Evolutionary conservation across 2,329 filamentous ascomycete species (phyloP), one percentile per base, ranked within the genome.

Genomic region (Monascus ruber): DNA sequence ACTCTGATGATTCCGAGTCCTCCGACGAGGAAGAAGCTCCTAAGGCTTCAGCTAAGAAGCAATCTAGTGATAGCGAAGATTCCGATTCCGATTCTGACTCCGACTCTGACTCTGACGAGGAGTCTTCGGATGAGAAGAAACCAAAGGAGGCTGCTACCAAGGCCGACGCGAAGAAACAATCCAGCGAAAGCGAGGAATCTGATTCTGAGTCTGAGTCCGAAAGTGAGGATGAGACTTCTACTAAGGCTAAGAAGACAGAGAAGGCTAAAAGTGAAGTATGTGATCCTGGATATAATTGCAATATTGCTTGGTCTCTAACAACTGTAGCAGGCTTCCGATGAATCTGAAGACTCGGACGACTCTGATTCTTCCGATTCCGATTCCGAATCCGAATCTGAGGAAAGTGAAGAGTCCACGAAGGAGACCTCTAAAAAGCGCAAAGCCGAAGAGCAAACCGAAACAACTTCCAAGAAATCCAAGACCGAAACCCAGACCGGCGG

Each of bases 381-480:
- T 33, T 55, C 53, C 26, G 55, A 61, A 37, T 47, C 45, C 34
- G 39, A 54, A 45, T 54, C 54, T 10, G 58, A 59, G 43, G 56
- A 60, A 6, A 57, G 51, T 34, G 49, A 59, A 39, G 53, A 60
- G 37, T 47, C 51, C 36, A 44, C 50, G 44, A 58, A 61, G 49
- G 47, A 53, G 40, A 38, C 43, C 38, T 55, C 54, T 49, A 58
- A 66, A 58, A 72, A 71, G 59, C 69, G 69, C 53, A 72, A 71
- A 60, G 66, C 68, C 24, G 63, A 71, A 41, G 57, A 62, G 6
- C 66, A 68, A 35, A 51, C 59, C 35, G 55, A 58, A 8, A 45
- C 67, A 31, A 52, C 53, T 27, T 52, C 65, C 38, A 72, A 73
- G 60, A 85, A 86, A 73, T 66, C 76, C 55, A 87, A 85, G 79